Evolutionary conservation across 345 rosid species (phyloP), one percentile per base, ranked within the genome.

Genomic region (Eucalyptus decipiens): DNA sequence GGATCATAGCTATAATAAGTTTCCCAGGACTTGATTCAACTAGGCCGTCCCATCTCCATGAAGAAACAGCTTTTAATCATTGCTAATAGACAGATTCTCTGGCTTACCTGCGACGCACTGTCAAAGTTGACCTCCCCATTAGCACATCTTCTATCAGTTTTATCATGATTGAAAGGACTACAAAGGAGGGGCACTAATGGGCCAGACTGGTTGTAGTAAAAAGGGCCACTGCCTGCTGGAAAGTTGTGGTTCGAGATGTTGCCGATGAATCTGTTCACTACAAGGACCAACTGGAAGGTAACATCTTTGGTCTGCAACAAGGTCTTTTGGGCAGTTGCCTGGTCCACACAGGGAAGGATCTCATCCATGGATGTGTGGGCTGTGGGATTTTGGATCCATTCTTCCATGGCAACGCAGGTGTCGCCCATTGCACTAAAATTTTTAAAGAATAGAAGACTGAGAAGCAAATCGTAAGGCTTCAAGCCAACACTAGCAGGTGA

Each of bases 361-460:
- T 95, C 95, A 85, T 94, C 94, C 92, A 96, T 40, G 11, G 97
- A 93, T 37, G 99, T 94, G 17, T 94, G 90, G 3, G 96, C 96
- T 28, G 93, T 93, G n/a, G 99, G 98, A 90, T 95, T 76, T 72
- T 92, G 93, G 42, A 95, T 97, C 99, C 98, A 95, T 88, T 95
- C 93, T 69, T 95, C 94, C 99, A 96, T 95, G n/a, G 99, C 96
- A 88, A 92, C 87, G 87, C 99, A 96, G 6, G 99, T 94, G 87
- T 95, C 98, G 52, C 93, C 96, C 30, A 93, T 94, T 87, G 94
- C 94, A 89, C 99, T 94, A 80, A 37, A 67, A 67, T 2, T 18
- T 19, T 43, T 19, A 4, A 32, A 87, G 47, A 56, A 86, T 5
- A 28, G 45, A 52, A 86, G 30, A 40, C 47, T 23, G 48, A 50